These are phyloP conservation scores for Trichoderma sp. DNA, from an alignment of 2,329 filamentous ascomycete genomes.

Conservation along the genomic window DNA sequence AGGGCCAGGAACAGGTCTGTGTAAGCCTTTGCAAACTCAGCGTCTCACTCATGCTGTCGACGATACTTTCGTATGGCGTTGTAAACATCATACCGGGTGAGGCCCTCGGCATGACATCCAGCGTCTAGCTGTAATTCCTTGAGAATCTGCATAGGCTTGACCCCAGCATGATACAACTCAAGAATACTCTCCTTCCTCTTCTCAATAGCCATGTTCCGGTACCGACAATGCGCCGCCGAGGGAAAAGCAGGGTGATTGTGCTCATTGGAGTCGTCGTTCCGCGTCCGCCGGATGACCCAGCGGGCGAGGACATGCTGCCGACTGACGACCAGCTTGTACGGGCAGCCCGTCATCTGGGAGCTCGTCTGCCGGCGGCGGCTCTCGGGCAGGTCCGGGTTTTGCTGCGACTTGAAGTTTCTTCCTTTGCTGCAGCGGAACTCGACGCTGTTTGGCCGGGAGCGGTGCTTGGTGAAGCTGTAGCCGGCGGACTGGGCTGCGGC, in stretches of 20 bases:
- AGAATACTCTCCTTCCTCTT: background rate
- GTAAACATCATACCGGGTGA: conserved; percentile 4
- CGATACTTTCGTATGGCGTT: conserved; percentile 1
- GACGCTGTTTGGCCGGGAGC: background rate
- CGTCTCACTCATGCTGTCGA: background rate
- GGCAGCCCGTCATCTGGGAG: conserved; percentile 2
- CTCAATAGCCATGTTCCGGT: background rate
- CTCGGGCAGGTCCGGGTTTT: background rate
- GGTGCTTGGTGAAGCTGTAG: conserved; percentile 4
- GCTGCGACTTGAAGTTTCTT: background rate
- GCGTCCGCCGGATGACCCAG: background rate
- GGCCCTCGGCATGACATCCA: background rate
- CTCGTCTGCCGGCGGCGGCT: background rate
- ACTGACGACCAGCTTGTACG: background rate
- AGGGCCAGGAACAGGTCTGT: too few species aligned
- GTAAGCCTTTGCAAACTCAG: too few species aligned
- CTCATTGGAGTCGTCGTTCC: background rate
- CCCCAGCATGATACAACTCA: background rate
- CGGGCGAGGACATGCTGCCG: background rate
- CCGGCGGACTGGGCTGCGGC: background rate
- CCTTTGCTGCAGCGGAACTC: conserved; percentile 12
- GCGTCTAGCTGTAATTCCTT: background rate
- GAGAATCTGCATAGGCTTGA: conserved; percentile 4
- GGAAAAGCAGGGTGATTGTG: conserved; percentile 2
- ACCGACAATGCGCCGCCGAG: background rate